phyloP scores from a whole-genome alignment of 225 moss, liverwort and hornwort genomes.

The Neckera pumila region DNA sequence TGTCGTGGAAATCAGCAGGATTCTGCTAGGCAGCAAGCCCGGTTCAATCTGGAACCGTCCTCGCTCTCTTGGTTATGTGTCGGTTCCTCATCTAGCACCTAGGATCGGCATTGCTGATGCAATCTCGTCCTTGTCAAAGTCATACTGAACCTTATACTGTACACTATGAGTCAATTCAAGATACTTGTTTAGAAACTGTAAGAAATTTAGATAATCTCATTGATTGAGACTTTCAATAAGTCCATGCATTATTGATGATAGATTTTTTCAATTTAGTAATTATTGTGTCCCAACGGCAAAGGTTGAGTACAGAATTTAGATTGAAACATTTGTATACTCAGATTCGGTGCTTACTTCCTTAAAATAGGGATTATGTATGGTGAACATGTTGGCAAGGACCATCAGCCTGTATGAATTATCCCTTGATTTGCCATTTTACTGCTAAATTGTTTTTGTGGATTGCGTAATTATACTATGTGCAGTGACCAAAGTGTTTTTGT shows the following conservation, averaged over 20 bases:
- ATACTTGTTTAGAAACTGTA: neutral
- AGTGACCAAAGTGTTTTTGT: neutral
- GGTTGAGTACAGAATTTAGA: neutral
- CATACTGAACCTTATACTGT: slow-evolving; percentile 2
- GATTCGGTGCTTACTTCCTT: neutral
- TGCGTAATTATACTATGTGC: no score
- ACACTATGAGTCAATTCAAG: neutral
- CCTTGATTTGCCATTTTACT: neutral
- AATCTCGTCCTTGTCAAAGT: slow-evolving; percentile 9
- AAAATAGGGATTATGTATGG: neutral
- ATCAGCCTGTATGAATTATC: neutral
- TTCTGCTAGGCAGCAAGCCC: slow-evolving; percentile 30
- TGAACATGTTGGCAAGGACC: neutral
- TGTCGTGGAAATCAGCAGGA: slow-evolving; percentile 29
- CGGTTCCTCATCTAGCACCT: neutral
- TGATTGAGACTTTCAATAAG: neutral
- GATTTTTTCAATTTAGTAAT: neutral
- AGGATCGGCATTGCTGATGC: slow-evolving; percentile 28
- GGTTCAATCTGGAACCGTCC: slow-evolving; percentile 48
- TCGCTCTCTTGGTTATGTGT: slow-evolving; percentile 34
- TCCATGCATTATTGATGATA: neutral
- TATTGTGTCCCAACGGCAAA: neutral
- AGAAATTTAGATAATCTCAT: neutral
- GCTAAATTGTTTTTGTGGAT: neutral
- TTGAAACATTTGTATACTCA: neutral